phyloP scores from a whole-genome alignment of 768 basidiomycete species.

The Mrakia gelida region DNA sequence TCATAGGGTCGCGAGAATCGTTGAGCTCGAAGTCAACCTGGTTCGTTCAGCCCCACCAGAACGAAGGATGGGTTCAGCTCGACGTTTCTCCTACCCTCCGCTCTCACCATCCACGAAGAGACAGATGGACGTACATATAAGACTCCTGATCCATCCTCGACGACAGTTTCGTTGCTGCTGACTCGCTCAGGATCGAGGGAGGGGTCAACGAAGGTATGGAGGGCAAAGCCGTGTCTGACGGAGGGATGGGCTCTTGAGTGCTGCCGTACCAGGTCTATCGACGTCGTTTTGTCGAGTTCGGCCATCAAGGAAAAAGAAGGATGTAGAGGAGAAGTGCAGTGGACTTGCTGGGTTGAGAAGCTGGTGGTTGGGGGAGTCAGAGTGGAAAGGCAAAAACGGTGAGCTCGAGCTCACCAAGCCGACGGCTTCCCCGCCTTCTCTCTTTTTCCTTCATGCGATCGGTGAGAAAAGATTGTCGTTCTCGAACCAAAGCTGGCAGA shows the following conservation, averaged over 20 bases:
- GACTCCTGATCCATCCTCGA: not conserved
- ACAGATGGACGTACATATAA: not conserved
- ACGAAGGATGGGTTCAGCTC: not conserved
- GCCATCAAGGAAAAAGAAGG: too few relatives aligned
- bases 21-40: conserved; percentile 18
- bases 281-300: too few relatives aligned
- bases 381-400: too few relatives aligned
- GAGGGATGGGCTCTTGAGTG: not conserved
- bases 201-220: not conserved
- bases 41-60: not conserved
- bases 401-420: too few relatives aligned
- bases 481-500: too few relatives aligned
- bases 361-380: too few relatives aligned
- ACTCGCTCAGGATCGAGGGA: not conserved
- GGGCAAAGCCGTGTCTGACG: not conserved
- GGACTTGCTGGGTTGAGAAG: too few relatives aligned
- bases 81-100: not conserved
- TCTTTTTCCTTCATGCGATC: too few relatives aligned
- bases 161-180: not conserved
- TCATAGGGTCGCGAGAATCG: conserved; percentile 11
- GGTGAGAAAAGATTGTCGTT: too few relatives aligned
- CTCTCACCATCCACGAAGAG: not conserved
- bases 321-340: too few relatives aligned
- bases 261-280: not conserved
- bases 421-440: too few relatives aligned